A percentile compares a stretch with the other conserved stretches of the same genome.
phyloP scores from a whole-genome alignment of 352 stramenopile genomes.

The Pythium brachiatum region DNA sequence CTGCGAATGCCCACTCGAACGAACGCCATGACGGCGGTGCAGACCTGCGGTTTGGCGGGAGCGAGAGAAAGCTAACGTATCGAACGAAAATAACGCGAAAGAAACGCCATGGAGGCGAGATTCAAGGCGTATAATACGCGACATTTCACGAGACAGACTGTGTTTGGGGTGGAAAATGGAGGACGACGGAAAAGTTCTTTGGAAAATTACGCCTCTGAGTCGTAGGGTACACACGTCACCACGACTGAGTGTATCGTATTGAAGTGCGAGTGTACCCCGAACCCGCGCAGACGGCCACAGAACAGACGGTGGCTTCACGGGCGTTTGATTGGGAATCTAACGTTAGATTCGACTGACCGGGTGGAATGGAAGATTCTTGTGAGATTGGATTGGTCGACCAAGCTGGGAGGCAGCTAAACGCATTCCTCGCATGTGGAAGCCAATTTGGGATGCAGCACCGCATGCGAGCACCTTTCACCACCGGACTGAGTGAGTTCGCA shows the following conservation, averaged over 20 bases:
- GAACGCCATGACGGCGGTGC: slow-evolving; percentile 7
- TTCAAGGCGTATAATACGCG: slow-evolving; percentile 1
- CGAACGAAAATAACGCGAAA: not conserved
- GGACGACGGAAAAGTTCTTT: slow-evolving; percentile 4
- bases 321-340: slow-evolving; percentile 25
- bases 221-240: not conserved
- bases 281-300: slow-evolving; percentile 8
- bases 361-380: slow-evolving; percentile 8
- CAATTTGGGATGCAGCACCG: not conserved
- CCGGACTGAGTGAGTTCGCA: not conserved
- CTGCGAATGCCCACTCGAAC: slow-evolving; percentile 9
- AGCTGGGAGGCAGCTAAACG: not conserved
- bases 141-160: not conserved
- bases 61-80: not conserved
- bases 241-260: slow-evolving; percentile 5
- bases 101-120: not conserved
- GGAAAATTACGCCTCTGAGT: not conserved
- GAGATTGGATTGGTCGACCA: not conserved
- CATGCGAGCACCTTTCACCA: no score
- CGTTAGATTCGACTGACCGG: slow-evolving; percentile 21
- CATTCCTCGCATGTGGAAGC: not conserved
- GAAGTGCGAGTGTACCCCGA: slow-evolving; percentile 12
- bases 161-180: not conserved
- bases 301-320: slow-evolving; percentile 8
- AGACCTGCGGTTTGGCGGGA: slow-evolving; percentile 9